Evolutionary conservation across 2,329 filamentous ascomycete species (phyloP).

Genomic region (Penicillium sp.): DNA sequence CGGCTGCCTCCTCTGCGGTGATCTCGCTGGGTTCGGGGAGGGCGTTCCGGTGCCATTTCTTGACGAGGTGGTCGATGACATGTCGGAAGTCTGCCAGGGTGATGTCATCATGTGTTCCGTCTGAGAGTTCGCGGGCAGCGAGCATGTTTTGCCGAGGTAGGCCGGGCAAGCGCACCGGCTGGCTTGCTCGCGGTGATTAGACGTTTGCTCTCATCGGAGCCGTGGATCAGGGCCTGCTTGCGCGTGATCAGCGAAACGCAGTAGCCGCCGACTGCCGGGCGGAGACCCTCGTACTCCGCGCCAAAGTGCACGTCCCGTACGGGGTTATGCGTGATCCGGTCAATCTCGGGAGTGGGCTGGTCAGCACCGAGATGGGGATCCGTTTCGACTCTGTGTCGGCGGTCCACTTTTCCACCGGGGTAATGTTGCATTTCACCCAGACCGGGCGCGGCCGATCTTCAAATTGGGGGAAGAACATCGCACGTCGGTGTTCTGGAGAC

Average conservation of each 20-base stretch:
- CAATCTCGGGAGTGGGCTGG: background rate
- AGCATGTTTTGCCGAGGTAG: no score
- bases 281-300: background rate
- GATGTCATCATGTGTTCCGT: conserved; percentile 9
- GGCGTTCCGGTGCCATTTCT: background rate
- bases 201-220: no score
- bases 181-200: no score
- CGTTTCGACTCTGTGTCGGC: background rate
- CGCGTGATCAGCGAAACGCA: background rate
- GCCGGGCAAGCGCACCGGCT: no score
- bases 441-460: conserved; percentile 8
- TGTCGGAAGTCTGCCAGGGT: conserved; percentile 15
- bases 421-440: background rate
- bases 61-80: conserved; percentile 14
- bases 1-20: no score
- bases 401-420: background rate
- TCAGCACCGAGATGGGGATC: background rate
- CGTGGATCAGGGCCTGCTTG: background rate
- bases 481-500: conserved; percentile 16
- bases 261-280: background rate
- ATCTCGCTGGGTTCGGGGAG: background rate
- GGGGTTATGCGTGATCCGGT: background rate
- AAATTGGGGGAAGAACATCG: conserved; percentile 15
- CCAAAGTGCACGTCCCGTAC: background rate
- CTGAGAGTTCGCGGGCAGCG: conserved; percentile 2